A percentile compares a stretch with the other conserved stretches of the same genome.
These are phyloP conservation scores for Saccharomycopsis guyanensis DNA, from an alignment of 805 yeast genomes.

Conservation along the genomic window DNA sequence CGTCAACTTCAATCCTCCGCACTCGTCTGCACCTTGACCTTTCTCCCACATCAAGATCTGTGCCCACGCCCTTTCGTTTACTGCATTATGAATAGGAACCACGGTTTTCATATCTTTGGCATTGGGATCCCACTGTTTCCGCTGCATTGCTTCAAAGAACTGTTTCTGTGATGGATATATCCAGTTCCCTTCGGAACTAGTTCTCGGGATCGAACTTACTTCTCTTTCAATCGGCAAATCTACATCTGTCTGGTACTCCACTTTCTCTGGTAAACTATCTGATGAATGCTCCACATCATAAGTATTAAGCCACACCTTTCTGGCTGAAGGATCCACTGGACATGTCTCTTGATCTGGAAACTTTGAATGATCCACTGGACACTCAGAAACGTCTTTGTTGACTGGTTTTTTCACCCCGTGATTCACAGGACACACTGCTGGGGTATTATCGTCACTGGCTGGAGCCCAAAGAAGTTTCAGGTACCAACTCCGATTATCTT, in stretches of 20 bases:
- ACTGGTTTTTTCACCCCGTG: too few relatives aligned
- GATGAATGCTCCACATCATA: constrained; percentile 40
- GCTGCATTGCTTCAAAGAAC: constrained; percentile 87
- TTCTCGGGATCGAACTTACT: constrained; percentile 75
- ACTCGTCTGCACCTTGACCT: constrained; percentile 45
- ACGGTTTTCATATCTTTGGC: constrained; percentile 80
- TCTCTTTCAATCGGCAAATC: constrained; percentile 66
- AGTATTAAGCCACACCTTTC: constrained; percentile 48
- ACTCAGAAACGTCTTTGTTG: too few relatives aligned
- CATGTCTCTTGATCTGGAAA: constrained; percentile 32
- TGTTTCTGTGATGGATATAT: constrained; percentile 93
- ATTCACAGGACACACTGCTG: constrained; percentile 10
- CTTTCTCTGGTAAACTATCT: constrained; percentile 31
- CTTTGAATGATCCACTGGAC: constrained; percentile 45
- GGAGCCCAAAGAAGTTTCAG: constrained; percentile 11
- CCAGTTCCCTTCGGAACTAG: constrained; percentile 61
- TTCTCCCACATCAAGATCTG: constrained; percentile 81
- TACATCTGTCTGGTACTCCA: constrained; percentile 30
- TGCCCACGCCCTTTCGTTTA: constrained; percentile 88
- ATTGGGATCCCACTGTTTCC: constrained; percentile 82
- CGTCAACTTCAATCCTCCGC: constrained; percentile 82
- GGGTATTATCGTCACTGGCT: neutral
- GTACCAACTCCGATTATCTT: too few relatives aligned
- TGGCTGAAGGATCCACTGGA: constrained; percentile 62
- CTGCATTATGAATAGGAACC: constrained; percentile 90